These are phyloP conservation scores for Amanita rimosa DNA, from an alignment of 768 basidiomycete genomes.

Conservation along the genomic window DNA sequence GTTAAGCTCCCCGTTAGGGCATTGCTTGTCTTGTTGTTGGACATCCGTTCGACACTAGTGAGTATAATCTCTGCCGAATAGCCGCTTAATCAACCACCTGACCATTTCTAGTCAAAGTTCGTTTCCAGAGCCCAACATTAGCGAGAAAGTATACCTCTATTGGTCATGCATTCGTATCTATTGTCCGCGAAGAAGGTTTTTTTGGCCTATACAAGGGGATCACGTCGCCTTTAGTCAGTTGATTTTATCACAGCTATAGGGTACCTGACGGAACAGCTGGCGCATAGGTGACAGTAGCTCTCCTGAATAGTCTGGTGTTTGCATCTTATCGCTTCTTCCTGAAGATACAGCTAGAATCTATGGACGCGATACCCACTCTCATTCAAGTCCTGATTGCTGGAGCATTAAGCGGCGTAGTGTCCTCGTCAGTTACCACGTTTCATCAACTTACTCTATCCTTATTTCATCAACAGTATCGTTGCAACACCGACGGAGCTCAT, in stretches of 20 bases:
- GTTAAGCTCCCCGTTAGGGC: constrained; percentile 25
- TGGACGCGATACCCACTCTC: constrained; percentile 45
- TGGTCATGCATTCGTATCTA: constrained; percentile 52
- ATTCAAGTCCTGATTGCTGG: constrained; percentile 71
- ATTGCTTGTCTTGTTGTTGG: constrained; percentile 58
- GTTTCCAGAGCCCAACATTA: constrained; percentile 58
- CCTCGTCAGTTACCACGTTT: constrained; percentile 47
- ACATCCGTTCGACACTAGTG: constrained; percentile 62
- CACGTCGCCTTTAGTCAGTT: constrained; percentile 64
- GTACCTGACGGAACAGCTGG: background rate
- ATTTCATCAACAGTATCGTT: constrained; percentile 35
- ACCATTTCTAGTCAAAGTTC: constrained; percentile 54
- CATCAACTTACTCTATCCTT: background rate
- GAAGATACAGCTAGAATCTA: constrained; percentile 43
- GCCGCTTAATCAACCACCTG: background rate
- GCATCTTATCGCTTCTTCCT: constrained; percentile 75
- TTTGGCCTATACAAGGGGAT: constrained; percentile 68
- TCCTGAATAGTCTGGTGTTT: constrained; percentile 83
- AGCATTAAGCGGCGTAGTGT: constrained; percentile 65
- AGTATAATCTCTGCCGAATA: background rate
- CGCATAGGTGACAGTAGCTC: constrained; percentile 49
- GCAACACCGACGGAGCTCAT: constrained; percentile 81
- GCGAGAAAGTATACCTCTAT: constrained; percentile 51
- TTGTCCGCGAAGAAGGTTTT: constrained; percentile 60
- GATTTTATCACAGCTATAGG: background rate